Evolutionary conservation across 2,329 filamentous ascomycete species (phyloP), one percentile per base, ranked within the genome.

Genomic region (Myriosclerotinia curreyana): DNA sequence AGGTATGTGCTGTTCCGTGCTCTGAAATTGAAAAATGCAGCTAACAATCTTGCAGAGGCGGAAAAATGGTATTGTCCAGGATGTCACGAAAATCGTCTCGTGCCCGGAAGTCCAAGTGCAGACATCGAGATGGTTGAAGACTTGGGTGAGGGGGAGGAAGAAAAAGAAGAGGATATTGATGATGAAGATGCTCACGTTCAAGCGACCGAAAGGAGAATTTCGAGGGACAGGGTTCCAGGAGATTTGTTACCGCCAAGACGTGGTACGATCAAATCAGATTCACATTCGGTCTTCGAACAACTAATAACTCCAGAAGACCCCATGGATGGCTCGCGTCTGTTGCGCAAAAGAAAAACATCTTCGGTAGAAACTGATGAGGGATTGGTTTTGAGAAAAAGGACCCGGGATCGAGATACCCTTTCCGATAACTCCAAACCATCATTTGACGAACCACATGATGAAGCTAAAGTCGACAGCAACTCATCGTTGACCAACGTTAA

Each of bases 321-420:
- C 9, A 81, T 89, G 78, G 89, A 94, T 75, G 90, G 88, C 53
- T 87, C 91, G 11, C 87, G 92, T 61, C 84, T 90, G 40, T 79
- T 96, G 66, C 84, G 93, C 66, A 96, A 96, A 77, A 86, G 93
- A 62, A 96, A 94, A 76, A 88, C 91, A 22, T 92, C 91, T 1
- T 89, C 90, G 3, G 80, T 71, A 17, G 86, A 88, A 56, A 79
- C 78, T 68, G 80, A 91, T 67, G 82, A 89, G 69, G 79, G 79
- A 58, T 66, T 68, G 20, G 76, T 80, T 65, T 78, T 80, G 0
- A 81, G 83, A 66, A 87, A 85, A 74, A 80, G 85, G 63, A 71
- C 66, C 60, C 65, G 70, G 36, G 69, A 71, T 38, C 68, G 70
- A 66, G 66, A 69, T 62, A 56, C 46, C 40, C 67, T 60, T 44